Conservation (phyloP, 345 rosid species). For the Linum tenue region DNA sequence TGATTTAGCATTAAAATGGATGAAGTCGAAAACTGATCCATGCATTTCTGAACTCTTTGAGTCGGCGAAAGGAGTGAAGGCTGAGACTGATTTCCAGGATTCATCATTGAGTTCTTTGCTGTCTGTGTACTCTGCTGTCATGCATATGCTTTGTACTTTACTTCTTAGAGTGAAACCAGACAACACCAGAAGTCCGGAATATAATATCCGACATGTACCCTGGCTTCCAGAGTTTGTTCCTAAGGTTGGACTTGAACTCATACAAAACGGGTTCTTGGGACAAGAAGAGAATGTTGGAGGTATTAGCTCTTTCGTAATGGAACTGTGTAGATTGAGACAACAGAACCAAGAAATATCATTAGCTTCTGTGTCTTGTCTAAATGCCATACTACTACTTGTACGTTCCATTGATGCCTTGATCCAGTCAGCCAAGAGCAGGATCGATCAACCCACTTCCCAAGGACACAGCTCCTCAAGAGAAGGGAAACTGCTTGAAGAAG, state of each 20-base stretch:
- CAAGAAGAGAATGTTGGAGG: conserved; percentile 25
- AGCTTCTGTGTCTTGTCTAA: conserved; percentile 65
- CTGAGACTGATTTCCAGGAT: conserved; percentile 20
- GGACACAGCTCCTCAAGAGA: conserved; percentile 38
- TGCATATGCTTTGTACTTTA: conserved; percentile 57
- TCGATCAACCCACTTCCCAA: conserved; percentile 17
- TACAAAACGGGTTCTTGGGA: conserved; percentile 48
- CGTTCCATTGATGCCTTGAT: conserved; percentile 47
- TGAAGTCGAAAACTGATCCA: conserved; percentile 29
- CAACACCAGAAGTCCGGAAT: conserved; percentile 16
- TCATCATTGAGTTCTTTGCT: conserved; percentile 34
- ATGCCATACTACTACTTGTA: conserved; percentile 41
- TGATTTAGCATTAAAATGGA: conserved; percentile 71
- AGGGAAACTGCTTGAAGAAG: conserved; percentile 49
- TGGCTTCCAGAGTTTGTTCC: conserved; percentile 88
- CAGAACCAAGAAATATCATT: conserved; percentile 44
- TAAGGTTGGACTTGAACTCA: conserved; percentile 67
- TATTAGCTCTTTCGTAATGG: conserved; percentile 38
- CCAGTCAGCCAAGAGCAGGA: conserved; percentile 39
- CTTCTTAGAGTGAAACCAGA: conserved; percentile 54
- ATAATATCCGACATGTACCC: conserved; percentile 32
- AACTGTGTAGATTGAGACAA: conserved; percentile 49
- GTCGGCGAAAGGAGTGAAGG: conserved; percentile 21
- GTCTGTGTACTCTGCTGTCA: conserved; percentile 61
- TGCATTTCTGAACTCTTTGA: conserved; percentile 31